Percentiles rank a stretch among this genome's conserved stretches.
Conservation (phyloP, 768 basidiomycete genomes). For the Heimioporus sp. region DNA sequence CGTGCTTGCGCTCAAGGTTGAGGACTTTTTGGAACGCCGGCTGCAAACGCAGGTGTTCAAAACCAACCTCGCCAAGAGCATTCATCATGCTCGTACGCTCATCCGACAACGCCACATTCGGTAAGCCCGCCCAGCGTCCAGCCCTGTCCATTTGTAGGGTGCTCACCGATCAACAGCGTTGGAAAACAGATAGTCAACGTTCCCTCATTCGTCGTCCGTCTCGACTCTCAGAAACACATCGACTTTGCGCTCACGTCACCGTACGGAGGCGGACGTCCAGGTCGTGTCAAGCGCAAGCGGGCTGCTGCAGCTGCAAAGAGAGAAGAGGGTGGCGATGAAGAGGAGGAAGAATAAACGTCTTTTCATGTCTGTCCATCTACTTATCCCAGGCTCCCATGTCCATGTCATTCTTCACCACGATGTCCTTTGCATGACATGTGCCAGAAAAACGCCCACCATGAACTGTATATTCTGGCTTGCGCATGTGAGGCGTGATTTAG, state of each 20-base stretch:
- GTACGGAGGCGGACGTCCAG: slow-evolving; percentile 91
- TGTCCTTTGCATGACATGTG: slow-evolving; percentile 30
- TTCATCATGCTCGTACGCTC: slow-evolving; percentile 97
- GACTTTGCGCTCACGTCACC: slow-evolving; percentile 98
- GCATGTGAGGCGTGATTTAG: too few relatives aligned
- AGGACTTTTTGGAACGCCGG: slow-evolving; percentile 99
- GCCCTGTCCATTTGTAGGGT: neutral
- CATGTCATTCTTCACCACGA: slow-evolving; percentile 22
- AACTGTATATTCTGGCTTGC: slow-evolving; percentile 5
- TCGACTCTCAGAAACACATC: slow-evolving; percentile 99
- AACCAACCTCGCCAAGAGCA: slow-evolving; percentile 94
- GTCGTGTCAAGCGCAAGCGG: slow-evolving; percentile 99
- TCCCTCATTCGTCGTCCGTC: slow-evolving; percentile 97
- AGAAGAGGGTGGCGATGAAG: slow-evolving; percentile 86
- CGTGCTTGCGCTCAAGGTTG: slow-evolving; percentile 98
- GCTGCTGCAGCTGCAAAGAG: slow-evolving; percentile 89
- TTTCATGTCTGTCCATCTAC: slow-evolving; percentile 17
- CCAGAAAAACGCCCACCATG: slow-evolving; percentile 29
- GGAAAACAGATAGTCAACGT: slow-evolving; percentile 99
- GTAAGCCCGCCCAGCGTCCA: slow-evolving; percentile 40
- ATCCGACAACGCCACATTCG: slow-evolving; percentile 99
- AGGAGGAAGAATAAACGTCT: slow-evolving; percentile 76
- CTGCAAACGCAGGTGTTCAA: slow-evolving; percentile 99
- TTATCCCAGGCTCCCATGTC: slow-evolving; percentile 27
- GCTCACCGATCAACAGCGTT: slow-evolving; percentile 51